Conservation (phyloP, 192 early-diverging fungal species). For the Diversispora epigaea region DNA sequence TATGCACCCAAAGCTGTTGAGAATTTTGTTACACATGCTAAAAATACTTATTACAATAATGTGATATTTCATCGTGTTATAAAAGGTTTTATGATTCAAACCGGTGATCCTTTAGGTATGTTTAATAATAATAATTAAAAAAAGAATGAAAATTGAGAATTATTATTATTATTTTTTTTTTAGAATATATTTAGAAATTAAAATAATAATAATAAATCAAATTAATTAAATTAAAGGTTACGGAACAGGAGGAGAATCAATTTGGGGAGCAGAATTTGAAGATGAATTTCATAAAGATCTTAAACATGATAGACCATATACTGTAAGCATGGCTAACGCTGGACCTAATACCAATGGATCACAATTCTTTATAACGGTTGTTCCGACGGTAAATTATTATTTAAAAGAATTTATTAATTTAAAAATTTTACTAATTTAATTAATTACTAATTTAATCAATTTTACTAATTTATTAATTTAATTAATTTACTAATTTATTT, state of each 20-base stretch:
- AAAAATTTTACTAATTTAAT: not conserved
- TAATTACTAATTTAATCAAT: too few relatives aligned
- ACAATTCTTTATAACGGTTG: conserved; percentile 95
- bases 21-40: conserved; percentile 87
- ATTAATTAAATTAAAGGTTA: conserved; percentile 52
- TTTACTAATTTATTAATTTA: too few relatives aligned
- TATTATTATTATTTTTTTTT: not conserved
- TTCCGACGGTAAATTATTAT: conserved; percentile 68
- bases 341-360: conserved; percentile 86
- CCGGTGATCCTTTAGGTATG: conserved; percentile 76
- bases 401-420: too few relatives aligned
- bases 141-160: not conserved
- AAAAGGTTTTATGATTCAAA: conserved; percentile 97
- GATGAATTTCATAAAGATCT: conserved; percentile 84
- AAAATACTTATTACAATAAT: conserved; percentile 87
- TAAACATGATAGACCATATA: conserved; percentile 87
- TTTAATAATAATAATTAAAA: not conserved
- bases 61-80: conserved; percentile 97
- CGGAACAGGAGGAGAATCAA: conserved; percentile 92
- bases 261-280: conserved; percentile 92
- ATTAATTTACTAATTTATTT: too few relatives aligned
- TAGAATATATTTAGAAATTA: not conserved
- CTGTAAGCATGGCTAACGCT: conserved; percentile 94
- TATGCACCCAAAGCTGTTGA: conserved; percentile 91
- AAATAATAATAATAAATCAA: too few relatives aligned